A percentile compares a stretch with the other conserved stretches of the same genome.
Conservation (phyloP, 228 moss, liverwort and hornwort genomes). For the Sphagnum fallax region DNA sequence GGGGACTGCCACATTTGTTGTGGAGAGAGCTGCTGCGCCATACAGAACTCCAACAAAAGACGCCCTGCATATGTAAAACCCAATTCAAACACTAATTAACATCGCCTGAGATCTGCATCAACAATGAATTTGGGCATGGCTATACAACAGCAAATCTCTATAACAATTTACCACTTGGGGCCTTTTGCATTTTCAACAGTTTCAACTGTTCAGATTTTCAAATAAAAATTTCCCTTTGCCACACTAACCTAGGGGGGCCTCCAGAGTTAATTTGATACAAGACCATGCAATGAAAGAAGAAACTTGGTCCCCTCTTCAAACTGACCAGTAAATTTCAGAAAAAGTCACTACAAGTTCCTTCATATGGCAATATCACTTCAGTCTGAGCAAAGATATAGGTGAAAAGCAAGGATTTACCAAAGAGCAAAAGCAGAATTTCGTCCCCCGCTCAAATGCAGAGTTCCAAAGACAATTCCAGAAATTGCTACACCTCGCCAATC, state of each 20-base stretch:
- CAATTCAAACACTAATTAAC: not conserved
- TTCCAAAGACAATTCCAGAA: slow-evolving; percentile 67
- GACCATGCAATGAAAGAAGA: too few species aligned
- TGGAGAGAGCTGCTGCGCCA: slow-evolving; percentile 33
- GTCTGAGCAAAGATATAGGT: not conserved
- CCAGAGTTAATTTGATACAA: too few species aligned
- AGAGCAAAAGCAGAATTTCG: slow-evolving; percentile 54
- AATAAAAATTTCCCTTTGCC: not conserved
- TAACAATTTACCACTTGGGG: too few species aligned
- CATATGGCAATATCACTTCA: too few species aligned
- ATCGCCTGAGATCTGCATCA: not conserved
- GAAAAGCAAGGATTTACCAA: slow-evolving; percentile 20
- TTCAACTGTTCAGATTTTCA: not conserved
- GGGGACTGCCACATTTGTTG: slow-evolving; percentile 37
- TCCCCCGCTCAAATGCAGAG: slow-evolving; percentile 46
- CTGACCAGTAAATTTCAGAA: too few species aligned
- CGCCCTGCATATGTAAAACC: slow-evolving; percentile 22
- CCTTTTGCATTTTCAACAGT: too few species aligned
- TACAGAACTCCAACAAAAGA: slow-evolving; percentile 54
- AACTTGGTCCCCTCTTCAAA: too few species aligned
- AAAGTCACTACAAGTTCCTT: too few species aligned
- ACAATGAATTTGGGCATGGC: not conserved
- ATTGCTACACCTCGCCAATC: slow-evolving; percentile 75
- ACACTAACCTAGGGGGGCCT: not conserved
- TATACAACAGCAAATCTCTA: not conserved